Base-by-base conservation (phyloP, 2,329 filamentous ascomycete genomes). In the Aspergillus versicolor region DNA sequence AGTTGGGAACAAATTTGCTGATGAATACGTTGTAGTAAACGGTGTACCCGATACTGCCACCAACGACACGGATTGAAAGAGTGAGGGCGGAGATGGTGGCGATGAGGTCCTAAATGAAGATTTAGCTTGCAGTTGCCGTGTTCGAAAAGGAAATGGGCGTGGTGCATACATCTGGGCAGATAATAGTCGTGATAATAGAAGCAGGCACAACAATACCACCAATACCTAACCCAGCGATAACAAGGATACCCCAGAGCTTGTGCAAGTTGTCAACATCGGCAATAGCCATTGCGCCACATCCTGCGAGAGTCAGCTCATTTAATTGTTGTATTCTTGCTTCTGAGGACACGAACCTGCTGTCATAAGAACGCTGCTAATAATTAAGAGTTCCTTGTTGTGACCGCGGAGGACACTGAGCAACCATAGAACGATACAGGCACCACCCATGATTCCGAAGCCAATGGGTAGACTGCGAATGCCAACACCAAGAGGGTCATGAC, bases 11-110 rank as follows among this genome's bases (percentile, higher is more conserved):
- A 62, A 80, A 81, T 62, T 76, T 79, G 60, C 75, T 73, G 59
- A 79, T 65, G 60, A 78, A 78, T 63, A 80, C 70, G 56, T 81
- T 80, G 67, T 85, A 87, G 68, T 79, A 79, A 46, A 82, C 76
- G n/a, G 81, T 80, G 67, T 86, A 88, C 34, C 84, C 87, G 58
- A 89, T 82, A 12, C 82, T 81, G 30, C 87, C 87, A 46, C 88
- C 87, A 37, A 89, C 80, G 54, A 88, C 85, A 38, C 88, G 85
- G 62, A 90, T 84, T n/a, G 85, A 82, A 38, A 90, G 81, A 0
- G 87, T 89, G 21, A 90, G 76, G 5, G 88, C 86, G 1, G 86
- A 83, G 45, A 89, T 80, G 2, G 87, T 89, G 7, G 85, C 87
- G 61, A 90, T 89, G 5, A 89, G 78, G 54, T 89, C 76, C 74